Base-by-base conservation (phyloP, 306 rosid species). In the Trifolium fragiferum region DNA sequence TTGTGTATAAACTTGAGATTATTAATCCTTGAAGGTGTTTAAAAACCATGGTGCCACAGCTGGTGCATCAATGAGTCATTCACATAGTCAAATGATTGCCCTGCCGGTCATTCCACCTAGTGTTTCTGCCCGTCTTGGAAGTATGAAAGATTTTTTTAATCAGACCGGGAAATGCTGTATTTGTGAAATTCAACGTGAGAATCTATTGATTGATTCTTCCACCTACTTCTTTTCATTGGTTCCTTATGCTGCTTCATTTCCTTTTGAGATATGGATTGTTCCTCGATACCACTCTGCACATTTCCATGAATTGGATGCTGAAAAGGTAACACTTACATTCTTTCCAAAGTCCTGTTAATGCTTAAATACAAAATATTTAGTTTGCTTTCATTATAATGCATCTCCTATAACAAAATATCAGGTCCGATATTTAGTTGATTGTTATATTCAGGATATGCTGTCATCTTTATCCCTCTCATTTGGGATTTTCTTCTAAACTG, bases 191-290 rank as follows among this genome's bases (percentile, higher is more conserved):
- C 82, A 68, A 21, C 32, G 67, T 6, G 74, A 78, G 51, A 88
- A 88, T 75, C 90, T 84, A 23, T 58, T 87, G 84, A 79, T 92
- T 53, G 78, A 86, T 76, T 76, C 84, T 63, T 88, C 92, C 2
- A 11, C 84, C 76, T 76, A 84, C 85, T 92, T 90, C 78, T 70
- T 84, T 68, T 79, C 91, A 15, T 33, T 88, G 44, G 98, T 83
- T 64, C 98, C 98, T 43, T 87, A 74, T 77, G 96, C 96, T 64
- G 92, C 98, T 63, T 50, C 90, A 4, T 90, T 79, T 76, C 98
- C 98, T 7, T 92, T 90, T 60, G 98, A 92, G 94, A 87, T 88
- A 55, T 92, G 98, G 96, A 87, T 92, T 65, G 81, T 90, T 85
- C 96, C 98, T 16, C 84, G 76, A 25, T 58, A 78, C 57, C 98